Evolutionary conservation across 306 rosid species (phyloP), one percentile per base, ranked within the genome.

Genomic region (Inga laurina): DNA sequence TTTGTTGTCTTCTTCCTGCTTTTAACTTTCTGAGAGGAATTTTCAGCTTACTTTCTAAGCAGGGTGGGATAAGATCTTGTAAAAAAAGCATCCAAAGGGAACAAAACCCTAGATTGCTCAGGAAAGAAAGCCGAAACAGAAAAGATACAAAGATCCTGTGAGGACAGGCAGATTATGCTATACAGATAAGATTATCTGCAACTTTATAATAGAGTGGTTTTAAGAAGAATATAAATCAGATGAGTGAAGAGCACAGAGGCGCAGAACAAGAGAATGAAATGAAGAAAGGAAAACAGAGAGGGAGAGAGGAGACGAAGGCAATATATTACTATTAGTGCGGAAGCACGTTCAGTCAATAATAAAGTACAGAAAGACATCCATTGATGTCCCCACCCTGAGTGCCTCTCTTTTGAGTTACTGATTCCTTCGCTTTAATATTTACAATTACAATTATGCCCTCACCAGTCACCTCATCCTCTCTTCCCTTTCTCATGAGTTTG

Each of bases 21-120:
- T 85, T 81, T 80, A 84, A 74, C 84, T 90, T 85, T 79, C 75
- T 22, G 39, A 70, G 22, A n/a, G 78, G 51, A 57, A 77, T 49
- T 84, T 68, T 76, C 88, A 82, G 95, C 97, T 94, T 93, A 80
- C 48, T 30, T 81, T 57, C 16, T 61, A 93, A 90, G 98, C 97
- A 85, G 93, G 84, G 85, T 37, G 57, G 82, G 98, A 95, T 92
- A 92, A 95, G 97, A 93, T 90, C 95, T 91, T 92, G 89, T 73
- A n/a, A 86, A 80, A 66, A 93, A 95, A 95, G 97, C 83, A 90
- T 92, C 80, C 72, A 10, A 59, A 80, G 39, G n/a, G 87, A 78
- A 57, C 54, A 59, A 37, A 57, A 74, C 62, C 78, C 65, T 57
- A 48, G 82, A 19, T 9, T 51, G 90, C 90, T 75, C 82, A 77